Conservation (phyloP, 2,329 filamentous ascomycete species). For the Penicillium expansum region DNA sequence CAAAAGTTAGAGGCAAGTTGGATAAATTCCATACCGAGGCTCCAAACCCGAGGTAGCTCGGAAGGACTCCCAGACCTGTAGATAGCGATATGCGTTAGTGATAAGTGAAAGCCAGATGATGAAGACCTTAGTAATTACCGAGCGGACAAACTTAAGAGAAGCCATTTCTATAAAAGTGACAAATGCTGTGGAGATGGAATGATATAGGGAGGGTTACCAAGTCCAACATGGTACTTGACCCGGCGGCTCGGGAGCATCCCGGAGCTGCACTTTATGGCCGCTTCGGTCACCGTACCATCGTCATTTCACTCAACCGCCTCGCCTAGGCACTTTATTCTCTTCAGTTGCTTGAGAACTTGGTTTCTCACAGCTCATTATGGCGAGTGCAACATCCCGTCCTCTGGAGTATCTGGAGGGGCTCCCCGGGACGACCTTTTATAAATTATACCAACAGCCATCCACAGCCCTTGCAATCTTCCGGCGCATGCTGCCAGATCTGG, state of each 20-base stretch:
- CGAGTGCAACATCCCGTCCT: constrained; percentile 57
- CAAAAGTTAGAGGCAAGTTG: neutral
- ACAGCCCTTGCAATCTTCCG: constrained; percentile 94
- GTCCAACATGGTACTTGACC: constrained; percentile 7
- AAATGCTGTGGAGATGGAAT: neutral
- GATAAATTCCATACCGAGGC: constrained; percentile 62
- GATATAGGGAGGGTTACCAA: neutral
- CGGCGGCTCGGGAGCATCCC: constrained; percentile 5
- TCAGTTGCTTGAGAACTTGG: constrained; percentile 24
- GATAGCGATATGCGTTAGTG: constrained; percentile 18
- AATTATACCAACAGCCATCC: constrained; percentile 92
- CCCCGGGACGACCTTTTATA: constrained; percentile 82
- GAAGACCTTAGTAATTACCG: constrained; percentile 46
- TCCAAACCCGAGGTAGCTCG: constrained; percentile 82
- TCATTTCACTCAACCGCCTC: constrained; percentile 14
- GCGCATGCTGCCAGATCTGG: constrained; percentile 91
- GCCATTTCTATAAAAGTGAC: constrained; percentile 41
- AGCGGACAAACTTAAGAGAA: constrained; percentile 62
- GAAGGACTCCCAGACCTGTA: constrained; percentile 80
- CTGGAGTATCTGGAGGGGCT: constrained; percentile 93
- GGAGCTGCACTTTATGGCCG: constrained; percentile 32
- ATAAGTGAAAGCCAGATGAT: neutral
- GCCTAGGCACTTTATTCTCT: constrained; percentile 3
- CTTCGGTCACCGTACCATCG: constrained; percentile 28
- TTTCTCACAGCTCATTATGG: constrained; percentile 46